Base-by-base conservation (phyloP, 441 rosid genomes). In the Bocquillonia castaneifolia region DNA sequence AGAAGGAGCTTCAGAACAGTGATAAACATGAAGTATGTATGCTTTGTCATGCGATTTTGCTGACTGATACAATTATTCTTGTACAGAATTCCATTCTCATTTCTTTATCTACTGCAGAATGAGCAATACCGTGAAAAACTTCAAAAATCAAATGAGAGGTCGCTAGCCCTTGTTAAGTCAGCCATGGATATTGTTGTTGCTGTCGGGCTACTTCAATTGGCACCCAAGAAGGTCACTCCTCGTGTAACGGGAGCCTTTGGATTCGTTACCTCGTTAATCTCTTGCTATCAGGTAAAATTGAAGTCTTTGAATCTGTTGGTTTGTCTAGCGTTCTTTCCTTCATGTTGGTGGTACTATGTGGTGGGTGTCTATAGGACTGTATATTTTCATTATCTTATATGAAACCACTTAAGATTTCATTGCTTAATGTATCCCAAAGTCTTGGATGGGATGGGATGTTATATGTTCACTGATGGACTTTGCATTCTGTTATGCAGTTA, bases 231-330 rank as follows among this genome's bases (percentile, higher is more conserved):
- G 70, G 83, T 94, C 59, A 88, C 84, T 69, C 96, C 99, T 64
- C 98, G 98, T 32, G 92, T 90, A 40, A 94, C 99, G 0, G 97
- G 99, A 53, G 96, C 88, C 65, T 71, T 92, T 28, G 98, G 98
- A 73, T 86, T 94, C 78, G 76, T 68, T 73, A 79, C 81, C 72
- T 94, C 99, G 26, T 86, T 94, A 39, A 92, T 94, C 74, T 90
- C 99, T 63, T 94, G 99, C 77, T 94, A 92, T 79, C 99, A 94
- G 98, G 99, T 91, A 81, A 45, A 36, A 29, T 25, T 64, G 48
- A 29, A 26, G 50, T 23, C 31, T 55, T 34, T 3, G 0, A 10
- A 37, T 65, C 29, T 53, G 17, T 34, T 20, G 25, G 12, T 18
- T 29, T 6, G 26, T 56, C 10, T 26, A 8, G 5, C 31, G 39